Evolutionary conservation across 1,139 yeast species (phyloP).

Genomic region (Zhuliangozyma parablackwelliae): DNA sequence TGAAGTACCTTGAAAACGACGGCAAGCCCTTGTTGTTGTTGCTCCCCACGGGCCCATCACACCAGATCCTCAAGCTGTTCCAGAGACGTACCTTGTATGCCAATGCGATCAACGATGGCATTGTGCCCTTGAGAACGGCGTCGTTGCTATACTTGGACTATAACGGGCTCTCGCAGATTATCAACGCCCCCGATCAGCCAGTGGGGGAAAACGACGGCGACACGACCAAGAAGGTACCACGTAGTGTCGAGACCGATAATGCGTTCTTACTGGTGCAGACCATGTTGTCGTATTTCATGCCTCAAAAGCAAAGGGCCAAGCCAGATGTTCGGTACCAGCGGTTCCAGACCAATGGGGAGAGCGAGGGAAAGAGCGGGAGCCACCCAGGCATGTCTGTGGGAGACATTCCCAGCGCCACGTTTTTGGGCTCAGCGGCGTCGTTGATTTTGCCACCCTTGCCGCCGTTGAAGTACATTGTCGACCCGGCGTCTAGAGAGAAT

Average conservation of each 20-base stretch:
- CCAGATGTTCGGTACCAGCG: conserved; percentile 21
- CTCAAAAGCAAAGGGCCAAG: conserved; percentile 28
- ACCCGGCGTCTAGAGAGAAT: conserved; percentile 43
- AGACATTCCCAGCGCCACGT: conserved; percentile 63
- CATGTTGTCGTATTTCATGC: conserved; percentile 41
- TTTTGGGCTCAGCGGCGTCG: conserved; percentile 78
- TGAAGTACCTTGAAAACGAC: conserved; percentile 37
- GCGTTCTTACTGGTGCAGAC: conserved; percentile 38
- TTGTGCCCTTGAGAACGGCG: conserved; percentile 87
- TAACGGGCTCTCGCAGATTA: conserved; percentile 44
- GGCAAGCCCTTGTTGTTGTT: conserved; percentile 63
- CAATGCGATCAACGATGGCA: conserved; percentile 82
- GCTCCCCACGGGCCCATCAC: conserved; percentile 80
- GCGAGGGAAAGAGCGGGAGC: neutral
- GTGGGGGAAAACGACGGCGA: neutral
- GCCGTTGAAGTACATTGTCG: conserved; percentile 59
- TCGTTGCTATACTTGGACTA: conserved; percentile 70
- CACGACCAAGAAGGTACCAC: conserved; percentile 6
- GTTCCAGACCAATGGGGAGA: conserved; percentile 24
- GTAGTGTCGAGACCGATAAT: conserved; percentile 6
- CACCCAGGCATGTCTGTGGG: conserved; percentile 11
- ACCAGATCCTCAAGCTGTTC: conserved; percentile 58
- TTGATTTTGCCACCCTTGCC: conserved; percentile 88
- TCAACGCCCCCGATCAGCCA: conserved; percentile 10
- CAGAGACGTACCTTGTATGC: conserved; percentile 72